phyloP scores from a whole-genome alignment of 2,329 filamentous ascomycete genomes.

The Fusarium setosum region DNA sequence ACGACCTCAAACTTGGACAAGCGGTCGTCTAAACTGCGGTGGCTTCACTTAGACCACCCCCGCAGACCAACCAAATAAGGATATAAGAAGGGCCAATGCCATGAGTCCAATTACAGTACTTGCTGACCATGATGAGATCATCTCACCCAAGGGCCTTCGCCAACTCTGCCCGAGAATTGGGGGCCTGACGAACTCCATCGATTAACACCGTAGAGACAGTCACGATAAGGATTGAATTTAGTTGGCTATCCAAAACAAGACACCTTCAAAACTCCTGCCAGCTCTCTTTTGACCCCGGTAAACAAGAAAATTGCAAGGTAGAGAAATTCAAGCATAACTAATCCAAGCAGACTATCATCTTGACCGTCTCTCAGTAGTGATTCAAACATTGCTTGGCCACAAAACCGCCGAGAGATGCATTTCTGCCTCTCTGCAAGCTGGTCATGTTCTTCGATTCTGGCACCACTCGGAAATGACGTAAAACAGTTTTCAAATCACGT shows the following conservation, averaged over 20 bases:
- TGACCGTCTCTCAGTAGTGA: neutral
- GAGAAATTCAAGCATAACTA: neutral
- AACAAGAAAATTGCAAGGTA: neutral
- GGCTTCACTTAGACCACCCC: slow-evolving; percentile 5
- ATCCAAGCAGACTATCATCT: neutral
- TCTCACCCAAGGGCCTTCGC: neutral
- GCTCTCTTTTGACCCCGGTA: slow-evolving; percentile 1
- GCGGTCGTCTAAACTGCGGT: neutral
- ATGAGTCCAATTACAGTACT: slow-evolving; percentile 11
- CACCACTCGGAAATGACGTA: slow-evolving; percentile 28
- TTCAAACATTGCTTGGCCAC: neutral
- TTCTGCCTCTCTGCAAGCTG: neutral
- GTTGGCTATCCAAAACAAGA: neutral
- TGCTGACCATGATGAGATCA: slow-evolving; percentile 26
- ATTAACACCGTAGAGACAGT: too few species aligned
- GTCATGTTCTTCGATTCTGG: neutral
- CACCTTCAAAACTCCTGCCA: slow-evolving; percentile 32
- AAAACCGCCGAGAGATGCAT: neutral
- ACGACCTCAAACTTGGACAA: neutral
- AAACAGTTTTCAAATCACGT: slow-evolving; percentile 23
- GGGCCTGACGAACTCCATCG: neutral
- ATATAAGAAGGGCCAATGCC: slow-evolving; percentile 24
- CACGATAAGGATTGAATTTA: neutral
- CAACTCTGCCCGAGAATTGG: neutral
- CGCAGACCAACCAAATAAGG: neutral